A percentile compares a stretch with the other conserved stretches of the same genome.
phyloP scores from a whole-genome alignment of 2,329 filamentous ascomycete species.

The Aureobasidium sp. region DNA sequence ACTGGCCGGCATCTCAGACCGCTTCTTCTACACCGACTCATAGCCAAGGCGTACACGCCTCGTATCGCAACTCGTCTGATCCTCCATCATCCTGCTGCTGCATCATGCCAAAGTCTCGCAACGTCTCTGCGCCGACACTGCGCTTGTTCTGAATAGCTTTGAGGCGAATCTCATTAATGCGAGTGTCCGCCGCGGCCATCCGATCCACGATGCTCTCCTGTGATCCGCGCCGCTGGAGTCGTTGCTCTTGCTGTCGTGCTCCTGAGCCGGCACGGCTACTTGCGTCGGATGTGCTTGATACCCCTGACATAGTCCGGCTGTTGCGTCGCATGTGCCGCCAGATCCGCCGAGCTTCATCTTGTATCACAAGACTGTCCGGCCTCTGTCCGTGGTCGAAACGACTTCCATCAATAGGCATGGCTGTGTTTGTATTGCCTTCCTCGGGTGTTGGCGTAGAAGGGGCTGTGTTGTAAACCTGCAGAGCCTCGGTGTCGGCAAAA shows the following conservation, averaged over 20 bases:
- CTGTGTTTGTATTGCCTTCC: background rate
- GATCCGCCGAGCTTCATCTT: conserved; percentile 26
- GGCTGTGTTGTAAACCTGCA: conserved; percentile 2
- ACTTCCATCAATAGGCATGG: background rate
- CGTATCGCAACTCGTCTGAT: background rate
- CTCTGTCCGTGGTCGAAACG: background rate
- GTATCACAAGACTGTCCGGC: background rate
- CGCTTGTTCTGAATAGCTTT: conserved; percentile 32
- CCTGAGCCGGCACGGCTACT: background rate
- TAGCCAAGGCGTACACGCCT: conserved; percentile 1
- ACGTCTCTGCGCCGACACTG: conserved; percentile 33
- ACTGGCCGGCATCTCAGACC: background rate
- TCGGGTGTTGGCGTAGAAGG: background rate
- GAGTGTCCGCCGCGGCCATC: conserved; percentile 11
- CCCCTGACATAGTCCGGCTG: conserved; percentile 10
- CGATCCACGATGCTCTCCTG: conserved; percentile 11
- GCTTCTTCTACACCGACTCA: background rate
- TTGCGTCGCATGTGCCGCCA: conserved; percentile 31
- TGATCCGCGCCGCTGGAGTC: background rate
- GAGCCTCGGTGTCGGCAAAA: background rate
- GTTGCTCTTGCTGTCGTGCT: background rate
- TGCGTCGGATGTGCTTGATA: background rate
- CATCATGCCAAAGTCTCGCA: conserved; percentile 21
- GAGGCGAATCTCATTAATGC: conserved; percentile 21
- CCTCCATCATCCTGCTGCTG: background rate